Evolutionary conservation across 768 basidiomycete genomes (phyloP).

Genomic region (Leccinum subgranulosum): DNA sequence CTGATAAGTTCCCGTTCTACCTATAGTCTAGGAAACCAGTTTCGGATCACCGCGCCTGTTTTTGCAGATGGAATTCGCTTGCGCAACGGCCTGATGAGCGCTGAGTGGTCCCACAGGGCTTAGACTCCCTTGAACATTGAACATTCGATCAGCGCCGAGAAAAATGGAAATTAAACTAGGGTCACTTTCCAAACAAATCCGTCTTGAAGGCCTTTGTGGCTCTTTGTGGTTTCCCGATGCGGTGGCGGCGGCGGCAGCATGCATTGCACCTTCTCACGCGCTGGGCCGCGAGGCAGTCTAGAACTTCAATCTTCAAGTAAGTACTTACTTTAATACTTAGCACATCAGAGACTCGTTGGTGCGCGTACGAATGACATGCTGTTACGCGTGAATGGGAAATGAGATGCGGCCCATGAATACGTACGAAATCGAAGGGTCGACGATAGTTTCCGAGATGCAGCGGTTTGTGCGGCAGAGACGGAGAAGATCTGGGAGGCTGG

Average conservation of each 20-base stretch:
- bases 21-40: no score
- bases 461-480: no score
- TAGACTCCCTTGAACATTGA: neutral
- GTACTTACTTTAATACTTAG: neutral
- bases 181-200: neutral
- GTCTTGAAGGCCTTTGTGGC: neutral
- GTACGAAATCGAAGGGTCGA: no score
- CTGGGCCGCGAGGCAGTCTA: neutral
- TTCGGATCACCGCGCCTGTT: neutral
- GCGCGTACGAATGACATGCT: neutral
- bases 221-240: neutral
- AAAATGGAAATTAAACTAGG: neutral
- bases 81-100: neutral
- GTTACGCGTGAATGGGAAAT: no score
- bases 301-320: neutral
- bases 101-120: neutral
- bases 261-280: neutral
- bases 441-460: no score
- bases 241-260: neutral
- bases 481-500: no score
- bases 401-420: no score
- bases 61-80: neutral
- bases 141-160: neutral
- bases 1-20: neutral
- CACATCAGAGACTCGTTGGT: neutral